Evolutionary conservation across 306 rosid species (phyloP).

Genomic region (Cicer cuneatum): DNA sequence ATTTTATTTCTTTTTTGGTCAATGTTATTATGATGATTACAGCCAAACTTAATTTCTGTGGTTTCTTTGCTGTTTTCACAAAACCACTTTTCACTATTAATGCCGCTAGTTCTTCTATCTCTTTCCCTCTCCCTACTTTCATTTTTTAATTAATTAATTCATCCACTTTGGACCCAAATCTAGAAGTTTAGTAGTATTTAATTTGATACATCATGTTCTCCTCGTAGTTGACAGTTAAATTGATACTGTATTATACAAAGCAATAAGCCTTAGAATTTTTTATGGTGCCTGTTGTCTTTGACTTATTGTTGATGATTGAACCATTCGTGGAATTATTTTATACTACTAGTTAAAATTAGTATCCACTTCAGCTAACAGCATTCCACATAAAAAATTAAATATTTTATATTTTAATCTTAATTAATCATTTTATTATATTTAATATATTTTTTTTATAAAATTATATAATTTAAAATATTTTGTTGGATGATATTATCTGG

Average conservation of each 20-base stretch:
- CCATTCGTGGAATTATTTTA: too few relatives aligned
- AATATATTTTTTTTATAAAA: background rate
- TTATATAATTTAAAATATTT: too few relatives aligned
- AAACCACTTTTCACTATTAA: constrained; percentile 53
- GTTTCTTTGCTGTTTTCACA: constrained; percentile 56
- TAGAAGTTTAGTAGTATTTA: background rate
- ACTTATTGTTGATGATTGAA: background rate
- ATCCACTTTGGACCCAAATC: background rate
- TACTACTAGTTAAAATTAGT: too few relatives aligned
- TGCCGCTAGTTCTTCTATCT: background rate
- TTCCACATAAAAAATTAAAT: background rate
- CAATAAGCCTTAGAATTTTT: background rate
- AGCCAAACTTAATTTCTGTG: constrained; percentile 45
- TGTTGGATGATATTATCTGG: too few relatives aligned
- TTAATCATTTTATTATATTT: too few relatives aligned
- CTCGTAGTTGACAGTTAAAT: background rate
- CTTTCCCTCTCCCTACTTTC: background rate
- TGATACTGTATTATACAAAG: background rate
- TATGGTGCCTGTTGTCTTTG: constrained; percentile 5
- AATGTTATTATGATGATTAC: background rate
- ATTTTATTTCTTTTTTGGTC: too few relatives aligned
- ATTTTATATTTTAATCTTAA: background rate
- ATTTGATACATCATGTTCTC: background rate
- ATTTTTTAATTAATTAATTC: background rate
- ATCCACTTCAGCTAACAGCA: background rate